Evolutionary conservation across 208 protist species (phyloP), one percentile per base, ranked within the genome.

Genomic region (Novymonas esmeraldas): DNA sequence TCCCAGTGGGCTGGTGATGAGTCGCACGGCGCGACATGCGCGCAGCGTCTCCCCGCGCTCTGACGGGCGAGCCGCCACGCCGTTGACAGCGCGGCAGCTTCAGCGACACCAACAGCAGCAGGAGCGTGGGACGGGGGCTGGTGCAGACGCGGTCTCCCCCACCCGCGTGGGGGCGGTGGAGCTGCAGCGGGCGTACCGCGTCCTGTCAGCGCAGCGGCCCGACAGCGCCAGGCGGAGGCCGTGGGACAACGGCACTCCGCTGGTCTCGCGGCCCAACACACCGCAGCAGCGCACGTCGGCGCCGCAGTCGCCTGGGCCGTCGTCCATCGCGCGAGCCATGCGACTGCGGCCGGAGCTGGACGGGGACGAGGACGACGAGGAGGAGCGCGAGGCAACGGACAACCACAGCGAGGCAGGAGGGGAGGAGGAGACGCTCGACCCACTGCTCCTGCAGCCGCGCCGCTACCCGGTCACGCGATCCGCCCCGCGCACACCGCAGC

Each of bases 171-270:
- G 45, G 36, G 28, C 16, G 13, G 24, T 18, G 29, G 38, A 29
- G 28, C 24, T 49, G 45, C 57, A 50, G 57, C 34, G 3, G 56
- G 24, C 34, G 24, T 62, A 62, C 56, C 11, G n/a, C 6, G 33
- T 34, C 16, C 16, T 31, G 38, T 26, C 1, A n/a, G 13, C 16
- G 20, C 34, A 55, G 33, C 28, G 6, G 50, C 9, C 28, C 14
- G 11, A 41, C 18, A 26, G 26, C 48, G 18, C 48, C 2, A 10
- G 28, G 14, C 4, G 11, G 41, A n/a, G 28, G 45, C 13, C 39
- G 42, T 41, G 38, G 9, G 38, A 26, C 48, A 52, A 14, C 4
- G 5, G 48, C 48, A 31, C n/a, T 26, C 46, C 44, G 44, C 29
- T 41, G 31, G 18, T 16, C 14, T 38, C 62, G 22, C 36, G 42